Evolutionary conservation across 2,329 filamentous ascomycete genomes (phyloP).

Genomic region (Pseudovirgaria hyperparasitica): DNA sequence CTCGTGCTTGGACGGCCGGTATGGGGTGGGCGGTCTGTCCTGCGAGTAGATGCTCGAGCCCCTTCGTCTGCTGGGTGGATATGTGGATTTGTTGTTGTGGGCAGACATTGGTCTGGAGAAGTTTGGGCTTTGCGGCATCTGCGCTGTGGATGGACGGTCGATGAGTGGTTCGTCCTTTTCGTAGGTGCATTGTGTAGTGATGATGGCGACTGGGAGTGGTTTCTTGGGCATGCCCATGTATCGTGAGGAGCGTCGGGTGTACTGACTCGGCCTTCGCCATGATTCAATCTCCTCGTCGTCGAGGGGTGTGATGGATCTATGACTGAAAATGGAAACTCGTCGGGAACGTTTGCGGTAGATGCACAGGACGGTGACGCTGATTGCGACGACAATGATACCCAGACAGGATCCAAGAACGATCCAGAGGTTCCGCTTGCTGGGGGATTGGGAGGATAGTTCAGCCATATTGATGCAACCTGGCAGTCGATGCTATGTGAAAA

Average conservation of each 20-base stretch:
- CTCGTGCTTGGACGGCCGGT: constrained; percentile 18
- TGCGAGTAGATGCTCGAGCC: constrained; percentile 20
- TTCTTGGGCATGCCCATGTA: constrained; percentile 18
- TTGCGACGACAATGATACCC: constrained; percentile 18
- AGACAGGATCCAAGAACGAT: constrained; percentile 23
- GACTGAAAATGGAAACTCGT: constrained; percentile 18
- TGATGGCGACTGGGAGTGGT: constrained; percentile 15
- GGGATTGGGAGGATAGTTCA: no score
- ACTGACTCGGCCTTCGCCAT: constrained; percentile 25
- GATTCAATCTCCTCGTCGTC: constrained; percentile 29
- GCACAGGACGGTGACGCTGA: constrained; percentile 15
- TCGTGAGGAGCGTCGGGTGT: constrained; percentile 22
- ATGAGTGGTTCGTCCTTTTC: constrained; percentile 21
- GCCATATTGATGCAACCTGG: no score
- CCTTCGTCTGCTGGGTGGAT: constrained; percentile 21
- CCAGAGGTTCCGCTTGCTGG: constrained; percentile 16
- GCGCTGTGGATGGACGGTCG: constrained; percentile 15
- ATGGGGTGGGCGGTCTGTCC: constrained; percentile 25
- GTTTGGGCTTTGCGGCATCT: no score
- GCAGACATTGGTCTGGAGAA: constrained; percentile 8
- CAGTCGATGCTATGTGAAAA: no score
- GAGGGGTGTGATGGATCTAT: constrained; percentile 24
- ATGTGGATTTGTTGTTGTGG: constrained; percentile 16
- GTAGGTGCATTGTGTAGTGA: constrained; percentile 16
- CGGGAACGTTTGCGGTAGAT: constrained; percentile 20